These are phyloP conservation scores for Tulasnella calospora DNA, from an alignment of 768 basidiomycete species.

Conservation along the genomic window DNA sequence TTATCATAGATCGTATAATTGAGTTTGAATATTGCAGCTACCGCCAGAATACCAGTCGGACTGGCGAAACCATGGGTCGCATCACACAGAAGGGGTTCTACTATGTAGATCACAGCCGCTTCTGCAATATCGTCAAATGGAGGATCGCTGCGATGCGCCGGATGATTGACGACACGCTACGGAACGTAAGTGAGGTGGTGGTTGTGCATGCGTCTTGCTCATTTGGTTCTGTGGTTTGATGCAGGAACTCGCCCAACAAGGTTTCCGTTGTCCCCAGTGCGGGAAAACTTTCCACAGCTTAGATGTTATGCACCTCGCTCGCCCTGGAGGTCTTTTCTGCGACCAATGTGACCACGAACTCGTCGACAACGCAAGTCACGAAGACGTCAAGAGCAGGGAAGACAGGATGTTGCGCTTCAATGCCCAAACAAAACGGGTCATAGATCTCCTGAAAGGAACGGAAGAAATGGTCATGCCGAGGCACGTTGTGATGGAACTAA, in stretches of 20 bases:
- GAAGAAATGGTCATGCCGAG: conserved; percentile 81
- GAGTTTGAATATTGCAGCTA: conserved; percentile 1
- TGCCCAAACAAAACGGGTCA: conserved; percentile 79
- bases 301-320: conserved; percentile 68
- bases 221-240: neutral
- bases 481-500: conserved; percentile 43
- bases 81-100: conserved; percentile 64
- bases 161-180: conserved; percentile 80
- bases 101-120: conserved; percentile 91
- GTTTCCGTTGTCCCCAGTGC: conserved; percentile 93
- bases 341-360: conserved; percentile 82
- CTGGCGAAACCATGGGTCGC: conserved; percentile 8
- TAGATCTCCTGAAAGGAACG: conserved; percentile 81
- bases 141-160: conserved; percentile 87
- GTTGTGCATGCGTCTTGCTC: neutral
- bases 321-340: conserved; percentile 63
- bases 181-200: conserved; percentile 57
- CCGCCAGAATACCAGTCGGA: conserved; percentile 12
- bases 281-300: conserved; percentile 76
- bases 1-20: neutral
- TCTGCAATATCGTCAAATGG: conserved; percentile 98
- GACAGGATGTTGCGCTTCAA: conserved; percentile 97
- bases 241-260: conserved; percentile 93
- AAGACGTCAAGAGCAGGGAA: conserved; percentile 76
- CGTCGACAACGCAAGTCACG: conserved; percentile 85